These are phyloP conservation scores for Coprinopsis marcescibilis DNA, from an alignment of 768 basidiomycete species.

Conservation along the genomic window DNA sequence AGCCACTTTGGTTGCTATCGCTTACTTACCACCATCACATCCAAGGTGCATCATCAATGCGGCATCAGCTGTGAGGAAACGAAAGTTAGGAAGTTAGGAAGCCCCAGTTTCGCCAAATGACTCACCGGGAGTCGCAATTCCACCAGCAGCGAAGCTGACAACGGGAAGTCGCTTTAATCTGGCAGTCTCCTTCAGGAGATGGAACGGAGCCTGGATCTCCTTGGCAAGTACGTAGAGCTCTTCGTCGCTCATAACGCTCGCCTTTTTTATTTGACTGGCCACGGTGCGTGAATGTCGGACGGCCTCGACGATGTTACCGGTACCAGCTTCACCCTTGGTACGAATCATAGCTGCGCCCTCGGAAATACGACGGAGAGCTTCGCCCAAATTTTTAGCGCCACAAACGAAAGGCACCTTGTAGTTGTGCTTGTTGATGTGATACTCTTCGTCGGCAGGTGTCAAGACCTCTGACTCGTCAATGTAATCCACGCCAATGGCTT, in stretches of 20 bases:
- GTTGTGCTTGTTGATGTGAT: conserved; percentile 94
- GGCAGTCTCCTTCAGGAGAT: conserved; percentile 94
- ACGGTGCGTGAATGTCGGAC: conserved; percentile 89
- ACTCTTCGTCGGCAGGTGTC: conserved; percentile 92
- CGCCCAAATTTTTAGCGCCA: conserved; percentile 91
- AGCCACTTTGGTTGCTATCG: conserved; percentile 10
- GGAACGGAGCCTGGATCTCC: conserved; percentile 89
- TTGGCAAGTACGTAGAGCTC: conserved; percentile 93
- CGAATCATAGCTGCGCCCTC: conserved; percentile 99
- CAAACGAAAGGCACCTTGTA: conserved; percentile 97
- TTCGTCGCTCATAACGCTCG: conserved; percentile 87
- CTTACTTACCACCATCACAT: conserved; percentile 80
- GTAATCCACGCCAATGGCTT: conserved; percentile 93
- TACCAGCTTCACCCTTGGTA: conserved; percentile 91
- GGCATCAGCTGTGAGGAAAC: conserved; percentile 65
- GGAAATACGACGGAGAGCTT: conserved; percentile 91
- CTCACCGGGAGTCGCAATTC: conserved; percentile 84
- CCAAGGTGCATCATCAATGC: conserved; percentile 99
- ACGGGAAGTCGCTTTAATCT: conserved; percentile 88
- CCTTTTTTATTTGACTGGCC: conserved; percentile 77
- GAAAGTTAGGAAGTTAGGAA: conserved; percentile 6
- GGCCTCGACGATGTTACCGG: conserved; percentile 88
- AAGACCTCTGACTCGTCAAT: conserved; percentile 94
- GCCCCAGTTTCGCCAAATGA: neutral
- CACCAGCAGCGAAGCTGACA: conserved; percentile 95